Evolutionary conservation across 1,284 basidiomycete species (phyloP).

Genomic region (Taiwanofungus camphoratus): DNA sequence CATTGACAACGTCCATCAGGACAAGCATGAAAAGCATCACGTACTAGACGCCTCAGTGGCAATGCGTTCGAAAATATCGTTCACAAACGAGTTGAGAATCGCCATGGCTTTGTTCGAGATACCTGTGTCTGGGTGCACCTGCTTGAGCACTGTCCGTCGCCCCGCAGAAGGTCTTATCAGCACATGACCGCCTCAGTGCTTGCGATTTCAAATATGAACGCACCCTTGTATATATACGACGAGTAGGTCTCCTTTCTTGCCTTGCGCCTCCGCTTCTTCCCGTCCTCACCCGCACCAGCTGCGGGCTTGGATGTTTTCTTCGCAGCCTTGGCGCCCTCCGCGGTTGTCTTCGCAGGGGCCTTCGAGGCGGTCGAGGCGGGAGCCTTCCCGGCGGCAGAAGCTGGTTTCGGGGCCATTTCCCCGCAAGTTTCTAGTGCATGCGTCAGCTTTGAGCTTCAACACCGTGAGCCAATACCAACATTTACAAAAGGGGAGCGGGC

Average conservation of each 20-base stretch:
- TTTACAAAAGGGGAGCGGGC: too few relatives aligned
- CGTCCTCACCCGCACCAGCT: constrained; percentile 54
- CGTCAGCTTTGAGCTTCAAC: too few relatives aligned
- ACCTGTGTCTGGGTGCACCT: constrained; percentile 96
- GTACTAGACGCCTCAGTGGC: constrained; percentile 82
- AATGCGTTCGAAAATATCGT: constrained; percentile 92
- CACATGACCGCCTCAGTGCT: too few relatives aligned
- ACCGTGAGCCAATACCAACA: too few relatives aligned
- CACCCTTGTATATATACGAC: constrained; percentile 92
- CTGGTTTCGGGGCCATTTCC: constrained; percentile 80
- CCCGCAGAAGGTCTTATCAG: too few relatives aligned
- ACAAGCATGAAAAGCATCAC: constrained; percentile 25
- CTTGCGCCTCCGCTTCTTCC: constrained; percentile 89
- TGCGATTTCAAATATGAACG: too few relatives aligned
- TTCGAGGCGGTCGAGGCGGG: constrained; percentile 73
- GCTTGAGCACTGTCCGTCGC: constrained; percentile 41
- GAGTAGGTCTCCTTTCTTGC: constrained; percentile 88
- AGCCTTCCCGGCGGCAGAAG: constrained; percentile 78
- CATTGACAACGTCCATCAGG: constrained; percentile 2
- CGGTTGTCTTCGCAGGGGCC: constrained; percentile 69
- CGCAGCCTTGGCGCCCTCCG: constrained; percentile 66
- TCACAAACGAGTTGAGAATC: constrained; percentile 90
- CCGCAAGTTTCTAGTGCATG: too few relatives aligned
- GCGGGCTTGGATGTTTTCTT: constrained; percentile 79
- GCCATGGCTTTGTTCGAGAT: constrained; percentile 98